Conservation (phyloP, 257 asterid species). For the Nicotiana tabacum region DNA sequence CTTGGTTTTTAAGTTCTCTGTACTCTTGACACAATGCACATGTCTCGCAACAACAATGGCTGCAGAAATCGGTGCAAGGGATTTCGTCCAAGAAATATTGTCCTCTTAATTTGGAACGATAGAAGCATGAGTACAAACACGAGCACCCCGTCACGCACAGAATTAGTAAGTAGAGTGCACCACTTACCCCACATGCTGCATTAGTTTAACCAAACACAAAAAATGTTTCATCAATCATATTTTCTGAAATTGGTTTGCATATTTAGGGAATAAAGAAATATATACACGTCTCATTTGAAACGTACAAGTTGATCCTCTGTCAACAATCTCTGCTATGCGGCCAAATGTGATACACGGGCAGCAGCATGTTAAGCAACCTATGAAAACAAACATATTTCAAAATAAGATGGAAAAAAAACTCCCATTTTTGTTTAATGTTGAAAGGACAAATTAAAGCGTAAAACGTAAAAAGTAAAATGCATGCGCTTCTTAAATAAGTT, state of each 20-base stretch:
- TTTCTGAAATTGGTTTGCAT: neutral
- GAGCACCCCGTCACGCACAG: conserved; percentile 40
- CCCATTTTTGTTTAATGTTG: too few relatives aligned
- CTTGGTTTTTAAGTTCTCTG: conserved; percentile 39
- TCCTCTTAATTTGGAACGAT: conserved; percentile 56
- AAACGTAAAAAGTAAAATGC: too few relatives aligned
- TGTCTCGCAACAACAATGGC: conserved; percentile 46
- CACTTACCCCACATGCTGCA: conserved; percentile 67
- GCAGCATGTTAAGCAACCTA: conserved; percentile 67
- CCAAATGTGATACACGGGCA: conserved; percentile 73
- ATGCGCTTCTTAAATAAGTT: neutral
- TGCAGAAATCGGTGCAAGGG: conserved; percentile 56
- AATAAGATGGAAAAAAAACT: neutral
- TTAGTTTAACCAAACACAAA: neutral
- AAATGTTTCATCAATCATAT: neutral
- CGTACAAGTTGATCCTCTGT: conserved; percentile 62
- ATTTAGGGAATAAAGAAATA: neutral
- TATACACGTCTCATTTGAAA: neutral
- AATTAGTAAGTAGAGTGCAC: conserved; percentile 39
- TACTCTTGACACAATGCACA: conserved; percentile 67
- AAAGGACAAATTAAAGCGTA: too few relatives aligned
- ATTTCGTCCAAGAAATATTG: conserved; percentile 44
- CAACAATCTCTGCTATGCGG: conserved; percentile 59
- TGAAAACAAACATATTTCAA: neutral
- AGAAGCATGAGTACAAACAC: conserved; percentile 58